A percentile compares a stretch with the other conserved stretches of the same genome.
These are phyloP conservation scores for Saccharomyces uvarum DNA, from an alignment of 1,139 yeast genomes.

Conservation along the genomic window DNA sequence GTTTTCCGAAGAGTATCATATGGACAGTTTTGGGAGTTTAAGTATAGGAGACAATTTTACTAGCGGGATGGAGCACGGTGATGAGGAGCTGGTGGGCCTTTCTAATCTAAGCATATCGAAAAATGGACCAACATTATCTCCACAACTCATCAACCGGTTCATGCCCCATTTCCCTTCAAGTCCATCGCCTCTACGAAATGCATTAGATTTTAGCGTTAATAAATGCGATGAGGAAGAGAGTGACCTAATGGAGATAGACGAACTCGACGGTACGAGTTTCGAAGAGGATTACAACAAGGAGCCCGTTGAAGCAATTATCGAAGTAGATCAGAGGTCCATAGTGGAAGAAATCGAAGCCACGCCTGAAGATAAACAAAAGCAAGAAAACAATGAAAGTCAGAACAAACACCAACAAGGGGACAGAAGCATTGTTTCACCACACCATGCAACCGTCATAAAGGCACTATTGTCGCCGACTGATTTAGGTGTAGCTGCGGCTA, in stretches of 20 bases:
- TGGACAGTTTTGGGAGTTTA: constrained; percentile 13
- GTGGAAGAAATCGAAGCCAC: not conserved
- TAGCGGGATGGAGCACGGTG: constrained; percentile 7
- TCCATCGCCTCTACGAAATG: constrained; percentile 21
- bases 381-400: not conserved
- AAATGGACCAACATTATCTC: constrained; percentile 2
- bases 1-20: not conserved
- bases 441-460: constrained; percentile 10
- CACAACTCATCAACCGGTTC: constrained; percentile 8
- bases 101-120: constrained; percentile 18
- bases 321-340: not conserved
- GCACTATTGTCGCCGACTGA: constrained; percentile 22
- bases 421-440: not conserved
- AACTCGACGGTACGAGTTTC: not conserved
- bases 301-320: not conserved
- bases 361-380: not conserved
- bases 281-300: constrained; percentile 2
- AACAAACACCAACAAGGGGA: not conserved
- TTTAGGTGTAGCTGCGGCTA: constrained; percentile 24
- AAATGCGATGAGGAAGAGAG: constrained; percentile 10
- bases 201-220: constrained; percentile 5
- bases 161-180: constrained; percentile 16
- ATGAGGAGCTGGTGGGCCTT: constrained; percentile 17
- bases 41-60: constrained; percentile 13
- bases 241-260: constrained; percentile 8